phyloP scores from a whole-genome alignment of 257 asterid genomes.

The Pogostemon cablin region DNA sequence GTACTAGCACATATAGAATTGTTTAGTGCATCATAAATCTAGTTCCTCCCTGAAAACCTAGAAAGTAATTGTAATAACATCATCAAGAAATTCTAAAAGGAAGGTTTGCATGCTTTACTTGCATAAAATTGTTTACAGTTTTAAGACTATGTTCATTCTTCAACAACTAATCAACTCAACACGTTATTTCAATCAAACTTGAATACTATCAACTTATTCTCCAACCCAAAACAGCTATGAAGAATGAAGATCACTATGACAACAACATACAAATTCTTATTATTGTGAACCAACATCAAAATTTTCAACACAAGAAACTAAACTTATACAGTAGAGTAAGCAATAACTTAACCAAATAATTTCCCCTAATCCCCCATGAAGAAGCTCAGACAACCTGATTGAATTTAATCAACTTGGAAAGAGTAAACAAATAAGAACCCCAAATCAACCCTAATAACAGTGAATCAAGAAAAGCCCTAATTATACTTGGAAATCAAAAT shows the following conservation, averaged over 20 bases:
- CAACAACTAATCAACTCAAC: background rate
- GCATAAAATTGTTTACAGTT: constrained; percentile 22
- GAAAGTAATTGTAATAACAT: constrained; percentile 7
- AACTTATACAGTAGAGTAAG: background rate
- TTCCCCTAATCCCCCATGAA: no score
- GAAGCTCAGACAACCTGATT: no score
- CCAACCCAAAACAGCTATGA: no score
- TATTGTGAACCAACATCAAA: background rate
- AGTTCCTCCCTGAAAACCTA: constrained; percentile 14
- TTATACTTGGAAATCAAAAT: background rate
- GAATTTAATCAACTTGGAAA: no score
- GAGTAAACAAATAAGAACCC: no score
- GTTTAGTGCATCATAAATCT: background rate
- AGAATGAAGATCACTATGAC: background rate
- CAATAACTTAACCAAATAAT: background rate
- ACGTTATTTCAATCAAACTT: background rate
- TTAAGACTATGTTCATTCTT: background rate
- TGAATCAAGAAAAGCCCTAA: constrained; percentile 5
- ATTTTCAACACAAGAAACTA: background rate
- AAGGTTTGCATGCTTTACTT: background rate
- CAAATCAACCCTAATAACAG: background rate
- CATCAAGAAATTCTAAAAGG: constrained; percentile 4
- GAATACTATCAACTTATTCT: no score
- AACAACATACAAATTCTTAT: background rate
- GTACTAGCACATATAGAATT: constrained; percentile 30